These are phyloP conservation scores for Isabelozyma rhagii DNA, from an alignment of 805 yeast genomes.

Conservation along the genomic window DNA sequence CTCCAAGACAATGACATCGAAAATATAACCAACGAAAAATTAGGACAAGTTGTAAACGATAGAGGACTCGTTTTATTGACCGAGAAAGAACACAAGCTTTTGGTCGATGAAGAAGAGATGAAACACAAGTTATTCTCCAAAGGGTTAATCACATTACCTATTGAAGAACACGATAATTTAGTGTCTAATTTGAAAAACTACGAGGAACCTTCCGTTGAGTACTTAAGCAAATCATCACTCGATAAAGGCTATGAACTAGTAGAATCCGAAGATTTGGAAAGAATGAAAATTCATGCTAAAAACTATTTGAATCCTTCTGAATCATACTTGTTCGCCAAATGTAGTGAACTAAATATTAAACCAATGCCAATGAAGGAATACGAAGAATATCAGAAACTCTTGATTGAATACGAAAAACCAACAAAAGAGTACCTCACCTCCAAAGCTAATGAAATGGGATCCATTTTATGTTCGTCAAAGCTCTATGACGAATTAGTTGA, in stretches of 20 bases:
- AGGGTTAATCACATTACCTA: constrained; percentile 33
- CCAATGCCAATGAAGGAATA: constrained; percentile 15
- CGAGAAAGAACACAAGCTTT: constrained; percentile 21
- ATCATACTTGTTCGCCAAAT: constrained; percentile 19
- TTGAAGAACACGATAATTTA: constrained; percentile 15
- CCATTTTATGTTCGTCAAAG: constrained; percentile 24
- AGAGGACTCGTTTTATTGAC: constrained; percentile 27
- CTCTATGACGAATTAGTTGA: constrained; percentile 28
- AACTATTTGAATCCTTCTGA: constrained; percentile 19
- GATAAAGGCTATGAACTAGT: constrained; percentile 9
- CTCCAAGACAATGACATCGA: constrained; percentile 22
- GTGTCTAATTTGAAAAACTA: constrained; percentile 6
- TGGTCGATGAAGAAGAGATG: constrained; percentile 35
- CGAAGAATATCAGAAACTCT: constrained; percentile 11
- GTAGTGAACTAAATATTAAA: constrained; percentile 13
- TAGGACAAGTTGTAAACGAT: constrained; percentile 16
- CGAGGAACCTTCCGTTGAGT: constrained; percentile 21
- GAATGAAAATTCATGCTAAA: constrained; percentile 9
- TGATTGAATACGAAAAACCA: constrained; percentile 30
- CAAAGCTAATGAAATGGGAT: constrained; percentile 34
- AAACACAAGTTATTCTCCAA: constrained; percentile 20
- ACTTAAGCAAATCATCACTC: constrained; percentile 11
- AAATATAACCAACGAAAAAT: constrained; percentile 18
- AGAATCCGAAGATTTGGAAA: constrained; percentile 9
- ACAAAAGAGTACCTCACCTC: constrained; percentile 26